Base-by-base conservation (phyloP, 495 filamentous ascomycete genomes). In the Talaromyces stipitatus region DNA sequence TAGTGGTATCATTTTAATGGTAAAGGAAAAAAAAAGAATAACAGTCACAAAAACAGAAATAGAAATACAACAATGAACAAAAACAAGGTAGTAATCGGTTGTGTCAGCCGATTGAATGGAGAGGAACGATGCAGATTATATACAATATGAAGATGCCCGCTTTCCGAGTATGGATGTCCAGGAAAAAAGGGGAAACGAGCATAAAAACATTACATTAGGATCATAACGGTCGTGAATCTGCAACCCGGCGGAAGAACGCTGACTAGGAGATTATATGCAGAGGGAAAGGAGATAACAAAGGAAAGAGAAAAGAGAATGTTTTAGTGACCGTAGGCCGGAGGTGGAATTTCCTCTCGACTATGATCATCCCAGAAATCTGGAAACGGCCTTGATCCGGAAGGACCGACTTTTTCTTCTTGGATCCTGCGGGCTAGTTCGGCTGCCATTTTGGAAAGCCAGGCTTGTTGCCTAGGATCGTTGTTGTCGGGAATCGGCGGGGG, bases 381-480 rank as follows among this genome's bases (percentile, higher is more conserved):
- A 55, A 71, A 73, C 12, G 66, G 57, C 20, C 62, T 74, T 28
- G 30, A 41, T 24, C 26, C 48, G 48, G 56, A 60, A 8, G 64
- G 41, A 57, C 69, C 64, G 52, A 73, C 33, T 61, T 85, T 85
- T 64, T 90, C 81, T 50, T 95, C 89, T 56, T 91, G 85, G 60
- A 92, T 86, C 26, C 88, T 86, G 61, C 87, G 80, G 38, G 90
- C 90, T 46, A 97, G 91, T 70, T 98, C 92, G 46, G 82, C 82
- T 5, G 92, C 92, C 71, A 98, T 88, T 73, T 91, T 91, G 75
- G 87, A 86, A 61, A 97, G 85, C 82, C 92, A 91, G 0, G 88
- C 87, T 66, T 91, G 87, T 60, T 95, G 88, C 26, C 48, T 51
- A 23, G 48, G 27, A 23, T 30, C 30, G 24, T 28, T 51, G 27